These are phyloP conservation scores for Kwoniella sp. DNA, from an alignment of 768 basidiomycete genomes.

Conservation along the genomic window DNA sequence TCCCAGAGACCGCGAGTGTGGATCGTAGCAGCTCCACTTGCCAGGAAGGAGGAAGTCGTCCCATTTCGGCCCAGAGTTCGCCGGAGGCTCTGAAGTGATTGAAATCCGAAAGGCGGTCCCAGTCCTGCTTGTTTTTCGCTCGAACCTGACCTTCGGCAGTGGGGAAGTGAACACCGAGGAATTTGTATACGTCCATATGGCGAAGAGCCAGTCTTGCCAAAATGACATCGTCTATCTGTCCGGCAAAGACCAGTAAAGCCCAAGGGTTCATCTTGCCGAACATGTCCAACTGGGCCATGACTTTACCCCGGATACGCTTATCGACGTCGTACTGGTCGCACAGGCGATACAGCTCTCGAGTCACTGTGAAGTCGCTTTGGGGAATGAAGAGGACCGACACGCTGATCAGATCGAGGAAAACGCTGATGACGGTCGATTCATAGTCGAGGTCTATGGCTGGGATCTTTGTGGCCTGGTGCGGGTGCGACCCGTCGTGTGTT, in stretches of 20 bases:
- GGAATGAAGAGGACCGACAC: background rate
- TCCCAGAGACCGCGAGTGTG: background rate
- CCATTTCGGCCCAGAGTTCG: background rate
- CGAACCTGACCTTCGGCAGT: background rate
- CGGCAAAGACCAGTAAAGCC: constrained; percentile 1
- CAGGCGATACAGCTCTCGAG: background rate
- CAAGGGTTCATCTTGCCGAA: background rate
- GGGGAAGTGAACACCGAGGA: background rate
- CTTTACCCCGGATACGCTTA: background rate
- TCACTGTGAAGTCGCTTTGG: background rate
- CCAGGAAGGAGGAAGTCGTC: background rate
- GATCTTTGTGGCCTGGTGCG: too few species aligned
- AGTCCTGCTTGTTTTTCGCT: too few species aligned
- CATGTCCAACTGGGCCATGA: background rate
- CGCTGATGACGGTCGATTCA: background rate
- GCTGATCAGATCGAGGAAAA: constrained; percentile 10
- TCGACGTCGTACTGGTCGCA: background rate
- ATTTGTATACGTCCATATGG: background rate
- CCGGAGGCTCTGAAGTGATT: too few species aligned
- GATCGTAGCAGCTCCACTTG: constrained; percentile 5
- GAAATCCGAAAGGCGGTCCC: too few species aligned
- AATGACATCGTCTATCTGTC: background rate
- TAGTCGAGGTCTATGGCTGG: constrained; percentile 9
- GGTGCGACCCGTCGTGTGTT: too few species aligned
- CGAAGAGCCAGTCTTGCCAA: background rate